These are phyloP conservation scores for Pythium dissimile DNA, from an alignment of 352 stramenopile species.

Conservation along the genomic window DNA sequence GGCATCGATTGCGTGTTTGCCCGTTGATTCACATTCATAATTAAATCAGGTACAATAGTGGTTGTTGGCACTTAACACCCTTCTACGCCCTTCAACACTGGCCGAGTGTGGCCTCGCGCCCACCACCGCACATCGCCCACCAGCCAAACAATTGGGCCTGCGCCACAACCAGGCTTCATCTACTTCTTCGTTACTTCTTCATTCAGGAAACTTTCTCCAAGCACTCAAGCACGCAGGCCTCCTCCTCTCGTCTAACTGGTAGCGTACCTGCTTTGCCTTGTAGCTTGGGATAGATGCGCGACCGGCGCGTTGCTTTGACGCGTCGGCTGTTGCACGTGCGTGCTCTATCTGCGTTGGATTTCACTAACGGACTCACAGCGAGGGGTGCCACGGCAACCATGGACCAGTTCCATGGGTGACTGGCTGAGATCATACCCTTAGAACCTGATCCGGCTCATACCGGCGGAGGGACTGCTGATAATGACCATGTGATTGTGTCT, in stretches of 20 bases:
- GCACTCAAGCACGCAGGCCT: background rate
- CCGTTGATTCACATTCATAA: too few relatives aligned
- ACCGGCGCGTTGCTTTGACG: background rate
- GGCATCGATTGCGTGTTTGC: too few relatives aligned
- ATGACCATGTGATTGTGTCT: conserved; percentile 30
- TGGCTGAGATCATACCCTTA: conserved; percentile 68
- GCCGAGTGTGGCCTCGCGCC: background rate
- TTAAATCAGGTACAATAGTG: conserved; percentile 2
- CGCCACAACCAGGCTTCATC: background rate
- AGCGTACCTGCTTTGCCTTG: conserved; percentile 10
- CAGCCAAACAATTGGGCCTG: conserved; percentile 8
- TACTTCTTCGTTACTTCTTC: background rate
- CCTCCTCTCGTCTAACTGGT: conserved; percentile 15
- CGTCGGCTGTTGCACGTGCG: conserved; percentile 3
- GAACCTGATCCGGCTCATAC: conserved; percentile 66
- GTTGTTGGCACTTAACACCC: conserved; percentile 6
- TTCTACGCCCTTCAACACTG: conserved; percentile 2
- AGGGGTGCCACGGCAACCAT: conserved; percentile 47
- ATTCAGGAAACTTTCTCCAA: conserved; percentile 16
- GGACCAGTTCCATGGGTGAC: conserved; percentile 46
- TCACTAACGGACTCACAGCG: conserved; percentile 45
- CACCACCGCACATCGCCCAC: conserved; percentile 7
- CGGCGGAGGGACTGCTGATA: conserved; percentile 61
- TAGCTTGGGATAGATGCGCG: background rate
- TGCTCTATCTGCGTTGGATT: conserved; percentile 10